Base-by-base conservation (phyloP, 2,329 filamentous ascomycete genomes). In the Seiridium unicorne region DNA sequence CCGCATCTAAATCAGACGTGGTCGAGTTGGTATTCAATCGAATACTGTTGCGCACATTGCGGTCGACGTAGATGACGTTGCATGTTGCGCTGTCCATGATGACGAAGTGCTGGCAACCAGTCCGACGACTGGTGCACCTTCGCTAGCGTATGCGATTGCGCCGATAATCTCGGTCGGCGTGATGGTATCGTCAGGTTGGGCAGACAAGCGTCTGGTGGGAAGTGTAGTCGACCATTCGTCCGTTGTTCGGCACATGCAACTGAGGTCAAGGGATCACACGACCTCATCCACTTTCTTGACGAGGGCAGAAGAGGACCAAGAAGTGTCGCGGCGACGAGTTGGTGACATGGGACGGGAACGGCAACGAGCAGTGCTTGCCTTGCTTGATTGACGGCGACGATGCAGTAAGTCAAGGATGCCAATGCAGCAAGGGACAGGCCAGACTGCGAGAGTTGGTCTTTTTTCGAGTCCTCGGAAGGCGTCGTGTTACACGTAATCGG, bases 61-160 rank as follows among this genome's bases (percentile, higher is more conserved):
- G 81, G 74, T 86, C 82, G 67, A 87, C 83, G 66, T 86, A 87
- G 63, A 87, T 82, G 65, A 87, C 79, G 71, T 86, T 82, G 71
- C 83, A 86, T 61, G 77, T 75, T 68, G 81, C 78, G 70, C 77
- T 78, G 72, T 86, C 84, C 84, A 87, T 87, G 71, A 74, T 80
- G 77, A 76, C 75, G 76, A 77, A 74, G 32, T 71, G 76, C 74
- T 77, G 79, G 81, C 82, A 82, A 79, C 83, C 82, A 85, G 83
- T 83, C 84, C 81, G 74, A 72, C 78, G 83, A 85, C 83, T 78
- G 83, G 81, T 82, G 78, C 81, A 79, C 81, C 81, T 81, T 77
- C 77, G 76, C 81, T 65, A 61, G 61, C 44, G 44, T 47, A 55
- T n/a, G 48, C 48, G 32, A 36, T 36, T 61, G 63, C 62, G 60